Percentiles rank a stretch among this genome's conserved stretches.
Evolutionary conservation across 208 protist genomes (phyloP).

Genomic region (Naegleria lovaniensis): DNA sequence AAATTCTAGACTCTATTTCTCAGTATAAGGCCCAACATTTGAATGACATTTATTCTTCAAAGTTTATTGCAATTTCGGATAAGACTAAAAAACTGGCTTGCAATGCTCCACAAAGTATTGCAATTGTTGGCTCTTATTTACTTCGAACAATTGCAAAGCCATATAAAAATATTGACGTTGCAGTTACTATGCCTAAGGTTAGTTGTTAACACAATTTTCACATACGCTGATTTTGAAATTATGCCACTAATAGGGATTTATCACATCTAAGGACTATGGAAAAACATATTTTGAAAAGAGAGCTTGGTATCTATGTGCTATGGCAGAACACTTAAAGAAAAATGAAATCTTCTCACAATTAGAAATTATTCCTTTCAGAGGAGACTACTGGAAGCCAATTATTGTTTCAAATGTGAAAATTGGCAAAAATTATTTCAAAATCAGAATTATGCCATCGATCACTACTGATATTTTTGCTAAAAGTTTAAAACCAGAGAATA

Average conservation of each 20-base stretch:
- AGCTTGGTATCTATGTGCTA: slow-evolving; percentile 4
- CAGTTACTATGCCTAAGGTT: not conserved
- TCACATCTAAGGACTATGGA: not conserved
- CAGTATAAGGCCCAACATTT: not conserved
- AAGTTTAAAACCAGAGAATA: not conserved
- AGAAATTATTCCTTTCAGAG: not conserved
- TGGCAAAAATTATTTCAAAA: not conserved
- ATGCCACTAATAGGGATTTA: not conserved
- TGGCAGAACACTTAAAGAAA: not conserved
- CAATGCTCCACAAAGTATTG: not conserved
- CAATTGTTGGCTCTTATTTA: slow-evolving; percentile 1
- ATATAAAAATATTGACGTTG: slow-evolving; percentile 8
- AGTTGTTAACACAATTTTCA: too few species aligned
- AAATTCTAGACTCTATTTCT: not conserved
- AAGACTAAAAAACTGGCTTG: not conserved
- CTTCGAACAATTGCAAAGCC: not conserved
- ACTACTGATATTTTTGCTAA: not conserved
- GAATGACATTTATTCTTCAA: not conserved
- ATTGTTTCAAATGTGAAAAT: not conserved
- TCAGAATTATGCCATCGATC: not conserved
- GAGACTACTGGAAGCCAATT: slow-evolving; percentile 17
- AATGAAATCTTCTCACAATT: not conserved
- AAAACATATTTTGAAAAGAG: not conserved
- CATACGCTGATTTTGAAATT: too few species aligned
- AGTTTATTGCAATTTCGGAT: not conserved